Evolutionary conservation across 202 grass and related monocot species (phyloP).

Genomic region (Schoenoplectus triqueter): DNA sequence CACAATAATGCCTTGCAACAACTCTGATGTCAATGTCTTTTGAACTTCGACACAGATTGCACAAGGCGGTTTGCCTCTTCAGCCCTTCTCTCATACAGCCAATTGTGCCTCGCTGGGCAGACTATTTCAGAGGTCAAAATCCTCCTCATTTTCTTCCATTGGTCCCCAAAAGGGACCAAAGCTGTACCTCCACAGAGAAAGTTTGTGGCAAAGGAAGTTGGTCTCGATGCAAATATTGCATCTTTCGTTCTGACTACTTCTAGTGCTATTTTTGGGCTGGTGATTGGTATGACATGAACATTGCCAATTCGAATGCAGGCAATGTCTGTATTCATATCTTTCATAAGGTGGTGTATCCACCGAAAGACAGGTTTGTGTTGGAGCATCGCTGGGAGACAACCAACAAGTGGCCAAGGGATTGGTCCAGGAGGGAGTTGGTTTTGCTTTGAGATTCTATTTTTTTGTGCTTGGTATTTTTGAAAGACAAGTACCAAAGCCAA

Average conservation of each 20-base stretch:
- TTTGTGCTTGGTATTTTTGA: background rate
- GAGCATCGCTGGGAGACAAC: slow-evolving; percentile 50
- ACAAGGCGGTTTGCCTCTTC: slow-evolving; percentile 53
- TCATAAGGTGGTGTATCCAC: slow-evolving; percentile 51
- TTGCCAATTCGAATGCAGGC: slow-evolving; percentile 47
- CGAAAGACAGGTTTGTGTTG: slow-evolving; percentile 43
- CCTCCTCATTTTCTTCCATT: slow-evolving; percentile 61
- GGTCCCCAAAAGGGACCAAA: slow-evolving; percentile 40
- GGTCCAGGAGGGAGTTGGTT: slow-evolving; percentile 41
- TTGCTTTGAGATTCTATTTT: background rate
- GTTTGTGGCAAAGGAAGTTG: slow-evolving; percentile 50
- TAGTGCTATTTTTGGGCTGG: slow-evolving; percentile 42
- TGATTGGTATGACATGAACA: slow-evolving; percentile 47
- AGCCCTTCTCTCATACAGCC: slow-evolving; percentile 13
- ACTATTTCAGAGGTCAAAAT: slow-evolving; percentile 48
- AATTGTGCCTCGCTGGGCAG: slow-evolving; percentile 36
- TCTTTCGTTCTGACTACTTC: slow-evolving; percentile 66
- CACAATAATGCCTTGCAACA: slow-evolving; percentile 50
- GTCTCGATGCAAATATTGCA: slow-evolving; percentile 54
- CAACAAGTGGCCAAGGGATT: slow-evolving; percentile 39
- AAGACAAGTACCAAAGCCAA: background rate
- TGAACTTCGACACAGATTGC: background rate
- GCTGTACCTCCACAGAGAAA: slow-evolving; percentile 12
- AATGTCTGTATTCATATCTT: slow-evolving; percentile 37
- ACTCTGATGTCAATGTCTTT: slow-evolving; percentile 41